A percentile compares a stretch with the other conserved stretches of the same genome.
These are phyloP conservation scores for Nadsonia commutata DNA, from an alignment of 1,139 yeast species.

Conservation along the genomic window DNA sequence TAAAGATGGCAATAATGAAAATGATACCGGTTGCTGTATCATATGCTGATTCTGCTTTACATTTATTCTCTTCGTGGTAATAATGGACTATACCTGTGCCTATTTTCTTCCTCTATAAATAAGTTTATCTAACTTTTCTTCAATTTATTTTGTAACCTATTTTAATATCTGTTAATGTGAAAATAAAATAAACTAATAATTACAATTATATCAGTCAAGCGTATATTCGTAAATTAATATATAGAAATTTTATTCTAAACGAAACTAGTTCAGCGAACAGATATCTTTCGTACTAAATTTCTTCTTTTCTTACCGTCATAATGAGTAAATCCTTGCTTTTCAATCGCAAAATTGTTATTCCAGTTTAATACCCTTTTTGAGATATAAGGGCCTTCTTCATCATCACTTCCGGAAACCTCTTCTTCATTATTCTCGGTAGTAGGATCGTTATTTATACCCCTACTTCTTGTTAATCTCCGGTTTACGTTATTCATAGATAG, in stretches of 20 bases:
- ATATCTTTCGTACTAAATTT: neutral
- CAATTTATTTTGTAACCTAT: too few relatives aligned
- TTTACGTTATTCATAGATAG: neutral
- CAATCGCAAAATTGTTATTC: constrained; percentile 17
- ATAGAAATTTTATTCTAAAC: too few relatives aligned
- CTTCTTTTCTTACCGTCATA: constrained; percentile 10
- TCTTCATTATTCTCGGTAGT: constrained; percentile 6
- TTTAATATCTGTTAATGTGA: too few relatives aligned
- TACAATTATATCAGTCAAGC: too few relatives aligned
- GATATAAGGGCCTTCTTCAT: constrained; percentile 17
- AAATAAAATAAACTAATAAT: too few relatives aligned
- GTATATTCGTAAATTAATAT: too few relatives aligned
- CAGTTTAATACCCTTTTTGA: constrained; percentile 16
- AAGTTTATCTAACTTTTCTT: too few relatives aligned
- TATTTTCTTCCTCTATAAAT: too few relatives aligned
- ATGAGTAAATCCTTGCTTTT: constrained; percentile 16
- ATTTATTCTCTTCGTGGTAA: too few relatives aligned
- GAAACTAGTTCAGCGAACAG: neutral
- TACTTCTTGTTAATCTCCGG: neutral
- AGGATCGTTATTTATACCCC: neutral
- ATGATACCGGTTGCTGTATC: neutral
- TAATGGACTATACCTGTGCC: too few relatives aligned
- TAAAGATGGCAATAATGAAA: neutral
- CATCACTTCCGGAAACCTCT: constrained; percentile 8
- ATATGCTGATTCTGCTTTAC: too few relatives aligned